These are phyloP conservation scores for Fusarium buxicola DNA, from an alignment of 2,329 filamentous ascomycete genomes.

Conservation along the genomic window DNA sequence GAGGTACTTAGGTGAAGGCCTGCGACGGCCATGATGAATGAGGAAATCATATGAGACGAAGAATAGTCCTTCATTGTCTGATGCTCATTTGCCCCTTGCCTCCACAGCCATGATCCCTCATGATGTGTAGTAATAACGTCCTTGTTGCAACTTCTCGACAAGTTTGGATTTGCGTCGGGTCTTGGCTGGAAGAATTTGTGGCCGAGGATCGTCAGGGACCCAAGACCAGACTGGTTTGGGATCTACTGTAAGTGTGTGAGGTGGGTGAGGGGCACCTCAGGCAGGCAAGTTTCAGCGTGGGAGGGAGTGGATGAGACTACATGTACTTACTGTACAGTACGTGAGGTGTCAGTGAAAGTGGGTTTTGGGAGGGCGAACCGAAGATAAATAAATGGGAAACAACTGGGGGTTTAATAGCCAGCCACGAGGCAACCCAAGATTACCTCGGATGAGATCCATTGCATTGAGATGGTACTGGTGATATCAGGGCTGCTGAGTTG, in stretches of 20 bases:
- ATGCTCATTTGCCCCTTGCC: not conserved
- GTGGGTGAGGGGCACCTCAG: slow-evolving; percentile 33
- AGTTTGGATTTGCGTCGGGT: slow-evolving; percentile 3
- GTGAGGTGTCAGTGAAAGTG: slow-evolving; percentile 32
- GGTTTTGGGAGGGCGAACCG: slow-evolving; percentile 12
- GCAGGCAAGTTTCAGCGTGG: slow-evolving; percentile 39
- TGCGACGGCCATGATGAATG: slow-evolving; percentile 5
- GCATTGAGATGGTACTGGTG: not conserved
- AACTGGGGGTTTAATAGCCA: slow-evolving; percentile 17
- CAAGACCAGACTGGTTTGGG: slow-evolving; percentile 24
- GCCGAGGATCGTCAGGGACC: slow-evolving; percentile 43
- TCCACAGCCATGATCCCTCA: slow-evolving; percentile 2
- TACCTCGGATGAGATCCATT: slow-evolving; percentile 14
- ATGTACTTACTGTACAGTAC: slow-evolving; percentile 5
- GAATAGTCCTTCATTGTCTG: slow-evolving; percentile 9
- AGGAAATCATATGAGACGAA: slow-evolving; percentile 5
- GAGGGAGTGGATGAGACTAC: slow-evolving; percentile 18
- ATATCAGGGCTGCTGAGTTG: slow-evolving; percentile 21
- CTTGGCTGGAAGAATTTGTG: slow-evolving; percentile 28
- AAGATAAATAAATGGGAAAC: slow-evolving; percentile 8
- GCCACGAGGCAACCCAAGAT: slow-evolving; percentile 18
- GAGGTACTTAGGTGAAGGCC: slow-evolving; percentile 12
- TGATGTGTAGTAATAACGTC: not conserved
- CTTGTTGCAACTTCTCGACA: not conserved
- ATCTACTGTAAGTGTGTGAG: slow-evolving; percentile 29